A percentile compares a stretch with the other conserved stretches of the same genome.
Evolutionary conservation across 805 yeast species (phyloP).

Genomic region (Myxozyma lipomycoides): DNA sequence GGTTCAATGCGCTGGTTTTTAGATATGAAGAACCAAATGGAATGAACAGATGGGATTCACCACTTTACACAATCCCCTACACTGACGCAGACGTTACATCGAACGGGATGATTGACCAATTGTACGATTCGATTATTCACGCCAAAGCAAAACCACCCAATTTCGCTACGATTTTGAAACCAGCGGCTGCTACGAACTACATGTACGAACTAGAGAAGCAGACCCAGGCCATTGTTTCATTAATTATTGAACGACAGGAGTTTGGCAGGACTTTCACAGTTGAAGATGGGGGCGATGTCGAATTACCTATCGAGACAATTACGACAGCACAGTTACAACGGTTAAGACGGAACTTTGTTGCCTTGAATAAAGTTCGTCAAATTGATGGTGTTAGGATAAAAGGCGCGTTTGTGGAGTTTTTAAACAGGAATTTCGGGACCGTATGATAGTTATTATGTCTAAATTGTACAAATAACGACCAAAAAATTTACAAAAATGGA

Average conservation of each 20-base stretch:
- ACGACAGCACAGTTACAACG: slow-evolving; percentile 79
- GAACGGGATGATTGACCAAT: slow-evolving; percentile 55
- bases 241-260: slow-evolving; percentile 60
- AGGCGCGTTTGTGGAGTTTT: slow-evolving; percentile 71
- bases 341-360: slow-evolving; percentile 75
- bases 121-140: slow-evolving; percentile 49
- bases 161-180: slow-evolving; percentile 76
- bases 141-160: slow-evolving; percentile 66
- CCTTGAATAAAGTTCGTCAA: slow-evolving; percentile 72
- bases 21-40: slow-evolving; percentile 92
- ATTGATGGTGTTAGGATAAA: slow-evolving; percentile 65
- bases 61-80: slow-evolving; percentile 66
- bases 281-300: slow-evolving; percentile 37
- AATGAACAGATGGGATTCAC: slow-evolving; percentile 88
- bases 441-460: too few species aligned
- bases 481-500: background rate
- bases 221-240: slow-evolving; percentile 62
- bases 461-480: background rate
- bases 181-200: slow-evolving; percentile 72
- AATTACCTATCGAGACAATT: slow-evolving; percentile 59
- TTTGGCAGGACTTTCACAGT: slow-evolving; percentile 38
- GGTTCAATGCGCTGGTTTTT: slow-evolving; percentile 62
- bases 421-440: slow-evolving; percentile 55
- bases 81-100: slow-evolving; percentile 41
- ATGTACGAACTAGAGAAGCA: slow-evolving; percentile 70